These are phyloP conservation scores for Suillus subalutaceus DNA, from an alignment of 768 basidiomycete species.

Conservation along the genomic window DNA sequence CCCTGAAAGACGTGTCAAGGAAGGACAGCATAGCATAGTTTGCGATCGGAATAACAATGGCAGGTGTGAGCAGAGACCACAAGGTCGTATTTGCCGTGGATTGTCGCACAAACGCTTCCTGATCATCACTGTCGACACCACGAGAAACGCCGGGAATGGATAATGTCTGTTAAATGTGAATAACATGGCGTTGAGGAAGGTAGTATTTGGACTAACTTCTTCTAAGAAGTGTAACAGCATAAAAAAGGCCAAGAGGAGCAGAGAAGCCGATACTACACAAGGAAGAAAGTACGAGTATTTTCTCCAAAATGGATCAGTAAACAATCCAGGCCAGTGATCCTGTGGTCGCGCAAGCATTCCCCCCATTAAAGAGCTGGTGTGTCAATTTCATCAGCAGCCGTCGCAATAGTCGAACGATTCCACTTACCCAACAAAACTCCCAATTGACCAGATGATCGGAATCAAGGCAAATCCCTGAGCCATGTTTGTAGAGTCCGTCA, in stretches of 20 bases:
- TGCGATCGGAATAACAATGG: constrained; percentile 43
- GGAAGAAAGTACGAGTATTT: constrained; percentile 42
- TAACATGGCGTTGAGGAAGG: too few relatives aligned
- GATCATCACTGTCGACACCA: constrained; percentile 5
- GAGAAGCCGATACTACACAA: constrained; percentile 25
- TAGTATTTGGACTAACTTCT: constrained; percentile 28
- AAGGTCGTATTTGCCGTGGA: constrained; percentile 42
- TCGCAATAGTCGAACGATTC: neutral
- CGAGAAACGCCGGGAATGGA: neutral
- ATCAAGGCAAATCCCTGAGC: constrained; percentile 31
- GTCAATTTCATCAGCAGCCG: constrained; percentile 1
- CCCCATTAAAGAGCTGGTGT: constrained; percentile 64
- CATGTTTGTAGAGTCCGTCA: constrained; percentile 51
- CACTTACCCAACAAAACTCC: constrained; percentile 37
- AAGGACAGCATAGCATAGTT: constrained; percentile 48
- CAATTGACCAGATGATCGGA: constrained; percentile 31
- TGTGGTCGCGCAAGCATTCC: constrained; percentile 59
- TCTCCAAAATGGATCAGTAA: constrained; percentile 42
- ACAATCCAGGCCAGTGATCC: constrained; percentile 53
- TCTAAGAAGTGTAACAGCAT: constrained; percentile 27
- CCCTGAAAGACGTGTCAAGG: constrained; percentile 41
- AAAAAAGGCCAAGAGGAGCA: constrained; percentile 19
- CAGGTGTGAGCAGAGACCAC: constrained; percentile 36
- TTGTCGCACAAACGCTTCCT: constrained; percentile 11
- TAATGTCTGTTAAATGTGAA: constrained; percentile 8